Conservation (phyloP, 2,329 filamentous ascomycete species). For the Pseudogymnoascus pannorum region DNA sequence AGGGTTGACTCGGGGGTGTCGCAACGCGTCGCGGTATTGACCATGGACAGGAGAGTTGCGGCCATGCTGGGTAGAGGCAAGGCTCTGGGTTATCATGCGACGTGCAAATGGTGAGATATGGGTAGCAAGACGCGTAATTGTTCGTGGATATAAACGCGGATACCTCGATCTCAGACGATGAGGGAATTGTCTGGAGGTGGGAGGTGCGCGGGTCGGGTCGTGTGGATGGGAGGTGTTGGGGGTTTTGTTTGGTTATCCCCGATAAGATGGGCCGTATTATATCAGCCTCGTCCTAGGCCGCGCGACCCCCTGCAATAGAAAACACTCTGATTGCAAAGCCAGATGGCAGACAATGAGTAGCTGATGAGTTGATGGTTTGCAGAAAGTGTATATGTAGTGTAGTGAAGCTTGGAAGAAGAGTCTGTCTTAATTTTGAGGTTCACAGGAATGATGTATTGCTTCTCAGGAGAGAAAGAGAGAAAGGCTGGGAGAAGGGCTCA, state of each 20-base stretch:
- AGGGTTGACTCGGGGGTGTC: conserved; percentile 20
- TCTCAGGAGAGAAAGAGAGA: not conserved
- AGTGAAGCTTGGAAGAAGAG: not conserved
- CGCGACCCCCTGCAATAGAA: not conserved
- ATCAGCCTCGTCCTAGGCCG: conserved; percentile 2
- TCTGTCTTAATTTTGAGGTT: not conserved
- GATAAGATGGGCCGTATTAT: conserved; percentile 8
- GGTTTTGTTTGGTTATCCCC: conserved; percentile 8
- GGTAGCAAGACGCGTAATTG: conserved; percentile 1
- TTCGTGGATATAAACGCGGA: not conserved
- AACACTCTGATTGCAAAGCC: not conserved
- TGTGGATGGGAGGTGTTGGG: conserved; percentile 2
- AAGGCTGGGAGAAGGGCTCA: not conserved
- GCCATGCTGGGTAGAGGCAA: conserved; percentile 4
- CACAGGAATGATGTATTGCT: not conserved
- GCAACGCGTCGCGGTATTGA: conserved; percentile 2
- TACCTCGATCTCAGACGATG: not conserved
- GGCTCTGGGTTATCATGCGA: not conserved
- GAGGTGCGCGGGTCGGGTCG: not conserved
- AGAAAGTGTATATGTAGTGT: not conserved
- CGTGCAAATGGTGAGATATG: not conserved
- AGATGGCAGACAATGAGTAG: not conserved
- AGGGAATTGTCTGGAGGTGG: not conserved
- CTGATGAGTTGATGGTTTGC: not conserved
- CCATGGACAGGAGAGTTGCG: not conserved